These are phyloP conservation scores for Fusarium metavorans DNA, from an alignment of 2,329 filamentous ascomycete species.

Conservation along the genomic window DNA sequence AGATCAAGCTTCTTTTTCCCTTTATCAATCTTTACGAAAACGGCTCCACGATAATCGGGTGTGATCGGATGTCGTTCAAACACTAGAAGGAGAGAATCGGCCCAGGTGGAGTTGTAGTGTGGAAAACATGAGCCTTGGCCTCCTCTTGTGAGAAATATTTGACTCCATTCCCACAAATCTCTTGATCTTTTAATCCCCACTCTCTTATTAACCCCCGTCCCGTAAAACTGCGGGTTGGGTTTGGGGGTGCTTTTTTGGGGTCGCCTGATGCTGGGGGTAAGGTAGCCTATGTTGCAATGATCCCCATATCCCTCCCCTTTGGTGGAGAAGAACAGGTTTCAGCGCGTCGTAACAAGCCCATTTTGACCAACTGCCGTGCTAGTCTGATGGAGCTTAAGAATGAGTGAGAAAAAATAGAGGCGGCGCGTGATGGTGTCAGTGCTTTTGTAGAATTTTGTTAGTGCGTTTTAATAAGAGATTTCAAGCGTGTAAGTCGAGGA, in stretches of 20 bases:
- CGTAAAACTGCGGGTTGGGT: neutral
- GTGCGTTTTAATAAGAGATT: neutral
- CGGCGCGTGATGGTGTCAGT: slow-evolving; percentile 1
- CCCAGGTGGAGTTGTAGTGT: neutral
- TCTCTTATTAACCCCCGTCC: neutral
- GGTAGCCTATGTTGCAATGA: neutral
- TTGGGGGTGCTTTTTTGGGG: neutral
- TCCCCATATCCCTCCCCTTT: neutral
- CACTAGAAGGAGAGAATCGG: neutral
- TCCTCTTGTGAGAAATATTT: neutral
- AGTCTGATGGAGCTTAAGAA: neutral
- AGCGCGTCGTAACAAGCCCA: neutral
- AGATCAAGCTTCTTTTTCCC: neutral
- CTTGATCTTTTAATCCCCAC: neutral
- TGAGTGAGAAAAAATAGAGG: neutral
- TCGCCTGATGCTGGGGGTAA: slow-evolving; percentile 1
- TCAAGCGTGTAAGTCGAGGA: neutral
- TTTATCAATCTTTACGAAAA: slow-evolving; percentile 3
- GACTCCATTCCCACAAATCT: neutral
- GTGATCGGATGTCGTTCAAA: neutral
- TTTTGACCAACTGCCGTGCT: no score
- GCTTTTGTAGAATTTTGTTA: neutral
- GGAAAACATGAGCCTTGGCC: neutral
- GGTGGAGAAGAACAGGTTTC: slow-evolving; percentile 6
- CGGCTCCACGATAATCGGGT: neutral